Percentiles rank a stretch among this genome's conserved stretches.
phyloP scores from a whole-genome alignment of 805 yeast genomes.

The Pichia ethanolica region DNA sequence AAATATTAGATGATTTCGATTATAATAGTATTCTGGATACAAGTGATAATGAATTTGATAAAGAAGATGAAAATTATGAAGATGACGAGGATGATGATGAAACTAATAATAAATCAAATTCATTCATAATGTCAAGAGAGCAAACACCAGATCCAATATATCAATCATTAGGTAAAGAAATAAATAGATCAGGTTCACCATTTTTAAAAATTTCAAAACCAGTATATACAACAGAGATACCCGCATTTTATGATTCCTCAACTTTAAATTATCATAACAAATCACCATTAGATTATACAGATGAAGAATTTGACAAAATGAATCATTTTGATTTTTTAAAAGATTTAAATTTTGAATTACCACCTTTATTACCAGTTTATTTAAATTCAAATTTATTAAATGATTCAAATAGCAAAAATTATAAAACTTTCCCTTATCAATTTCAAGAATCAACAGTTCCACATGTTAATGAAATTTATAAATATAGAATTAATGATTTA shows the following conservation, averaged over 20 bases:
- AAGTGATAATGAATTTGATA: slow-evolving; percentile 6
- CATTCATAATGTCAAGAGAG: not conserved
- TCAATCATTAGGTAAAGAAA: not conserved
- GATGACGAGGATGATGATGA: not conserved
- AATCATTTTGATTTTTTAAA: slow-evolving; percentile 30
- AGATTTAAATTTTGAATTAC: slow-evolving; percentile 24
- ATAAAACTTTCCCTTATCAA: slow-evolving; percentile 26
- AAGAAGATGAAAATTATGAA: not conserved
- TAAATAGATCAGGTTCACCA: slow-evolving; percentile 7
- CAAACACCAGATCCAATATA: slow-evolving; percentile 7
- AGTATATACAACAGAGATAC: slow-evolving; percentile 25
- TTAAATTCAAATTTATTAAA: slow-evolving; percentile 31
- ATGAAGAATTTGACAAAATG: slow-evolving; percentile 27
- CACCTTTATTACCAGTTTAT: slow-evolving; percentile 33
- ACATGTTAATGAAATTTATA: slow-evolving; percentile 25
- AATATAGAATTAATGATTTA: slow-evolving; percentile 29
- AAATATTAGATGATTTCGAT: slow-evolving; percentile 7
- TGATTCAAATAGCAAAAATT: slow-evolving; percentile 26
- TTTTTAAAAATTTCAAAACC: slow-evolving; percentile 4
- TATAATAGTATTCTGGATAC: not conserved
- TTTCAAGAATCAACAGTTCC: slow-evolving; percentile 31
- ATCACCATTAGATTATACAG: slow-evolving; percentile 29
- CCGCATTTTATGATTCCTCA: slow-evolving; percentile 26
- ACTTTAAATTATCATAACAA: slow-evolving; percentile 25
- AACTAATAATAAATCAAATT: not conserved